Base-by-base conservation (phyloP, 371 early-diverging fungal species). In the Amoeboaphelidium protococcarum region DNA sequence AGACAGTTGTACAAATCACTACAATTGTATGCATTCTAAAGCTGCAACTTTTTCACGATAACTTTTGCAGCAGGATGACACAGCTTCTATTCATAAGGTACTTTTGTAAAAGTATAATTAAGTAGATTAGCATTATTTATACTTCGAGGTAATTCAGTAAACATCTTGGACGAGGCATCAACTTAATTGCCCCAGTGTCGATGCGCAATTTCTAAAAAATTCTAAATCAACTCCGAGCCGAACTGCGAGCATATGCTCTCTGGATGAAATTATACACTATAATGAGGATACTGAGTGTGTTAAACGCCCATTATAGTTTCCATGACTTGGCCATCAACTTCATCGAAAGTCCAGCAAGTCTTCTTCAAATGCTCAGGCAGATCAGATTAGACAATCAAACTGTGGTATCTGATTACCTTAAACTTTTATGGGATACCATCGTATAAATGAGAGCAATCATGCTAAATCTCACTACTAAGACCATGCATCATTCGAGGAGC, bases 191-290 rank as follows among this genome's bases (percentile, higher is more conserved):
- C n/a, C n/a, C n/a, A n/a, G n/a, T n/a, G n/a, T n/a, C n/a, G n/a
- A n/a, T n/a, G n/a, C n/a, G 80, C 63, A 45, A 78, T 57, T 1
- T 45, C 26, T 41, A 63, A 55, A 60, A 91, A 89, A 60, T 88
- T 91, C 12, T 45, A 13, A 40, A 86, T 55, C 58, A 91, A 62
- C 13, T 52, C 56, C 12, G 51, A 43, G 1, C 92, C 92, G 52
- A 69, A 55, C 50, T 82, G 77, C 0, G 87, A 78, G 25, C 80
- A 79, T 12, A 91, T 78, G 3, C 57, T 62, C 63, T 94, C 95
- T 3, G 95, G 95, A 58, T 94, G 95, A 54, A 88, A 91, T 54
- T 94, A 92, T 24, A 94, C 88, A 4, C 88, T 85, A 67, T 76
- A 86, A 6, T 86, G 55, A 16, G 87, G 88, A 19, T 65, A 52